Percentiles rank a stretch among this genome's conserved stretches.
Evolutionary conservation across 176 grass and related monocot species (phyloP).

Genomic region (Saccharum officinarum): DNA sequence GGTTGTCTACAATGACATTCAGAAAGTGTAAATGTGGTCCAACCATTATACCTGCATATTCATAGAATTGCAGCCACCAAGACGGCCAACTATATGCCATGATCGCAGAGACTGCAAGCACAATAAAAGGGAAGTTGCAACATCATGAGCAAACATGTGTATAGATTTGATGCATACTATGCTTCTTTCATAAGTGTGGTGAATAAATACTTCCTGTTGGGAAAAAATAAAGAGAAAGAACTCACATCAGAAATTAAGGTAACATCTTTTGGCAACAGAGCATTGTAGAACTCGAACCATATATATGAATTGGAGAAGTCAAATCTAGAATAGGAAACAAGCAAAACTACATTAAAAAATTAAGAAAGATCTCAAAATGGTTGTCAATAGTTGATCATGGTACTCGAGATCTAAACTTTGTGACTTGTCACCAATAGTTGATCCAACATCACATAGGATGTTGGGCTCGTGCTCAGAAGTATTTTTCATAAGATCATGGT

Average conservation of each 20-base stretch:
- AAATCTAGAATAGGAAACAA: conserved; percentile 56
- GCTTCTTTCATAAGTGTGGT: neutral
- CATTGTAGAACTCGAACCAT: conserved; percentile 95
- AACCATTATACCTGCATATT: conserved; percentile 87
- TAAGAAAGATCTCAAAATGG: neutral
- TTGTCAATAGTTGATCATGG: neutral
- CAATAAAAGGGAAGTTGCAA: conserved; percentile 19
- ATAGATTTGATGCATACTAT: neutral
- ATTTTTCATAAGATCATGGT: neutral
- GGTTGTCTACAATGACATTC: neutral
- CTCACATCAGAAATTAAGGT: conserved; percentile 87
- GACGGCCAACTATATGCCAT: conserved; percentile 89
- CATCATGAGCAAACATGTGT: conserved; percentile 15
- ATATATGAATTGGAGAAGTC: conserved; percentile 90
- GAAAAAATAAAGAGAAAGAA: neutral
- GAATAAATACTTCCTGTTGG: neutral
- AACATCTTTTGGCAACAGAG: conserved; percentile 78
- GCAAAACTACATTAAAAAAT: neutral
- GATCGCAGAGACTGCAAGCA: conserved; percentile 72
- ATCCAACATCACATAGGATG: neutral
- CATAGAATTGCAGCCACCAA: conserved; percentile 95
- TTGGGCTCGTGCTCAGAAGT: neutral
- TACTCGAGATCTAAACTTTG: neutral
- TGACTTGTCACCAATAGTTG: neutral
- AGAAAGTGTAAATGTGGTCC: neutral